phyloP scores from a whole-genome alignment of 805 yeast genomes.

The Candida namnaoensis region DNA sequence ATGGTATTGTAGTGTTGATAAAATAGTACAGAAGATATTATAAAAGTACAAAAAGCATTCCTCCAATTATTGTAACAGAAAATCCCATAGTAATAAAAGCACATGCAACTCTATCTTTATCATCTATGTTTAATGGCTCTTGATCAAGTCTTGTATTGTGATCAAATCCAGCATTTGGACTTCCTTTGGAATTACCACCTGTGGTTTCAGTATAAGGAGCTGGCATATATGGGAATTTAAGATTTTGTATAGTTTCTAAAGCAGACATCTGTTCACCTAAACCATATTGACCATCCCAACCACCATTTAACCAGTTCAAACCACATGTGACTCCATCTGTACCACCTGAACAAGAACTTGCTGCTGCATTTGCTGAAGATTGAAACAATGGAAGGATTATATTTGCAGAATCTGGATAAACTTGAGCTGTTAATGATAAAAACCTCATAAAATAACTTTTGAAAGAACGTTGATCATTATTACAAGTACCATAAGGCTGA shows the following conservation, averaged over 20 bases:
- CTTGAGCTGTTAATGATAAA: conserved; percentile 62
- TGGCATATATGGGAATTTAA: conserved; percentile 25
- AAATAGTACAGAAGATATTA: too few species aligned
- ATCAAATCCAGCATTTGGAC: conserved; percentile 60
- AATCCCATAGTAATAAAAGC: conserved; percentile 48
- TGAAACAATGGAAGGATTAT: conserved; percentile 25
- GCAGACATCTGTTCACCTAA: conserved; percentile 91
- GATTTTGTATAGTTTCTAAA: conserved; percentile 48
- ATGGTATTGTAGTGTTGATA: too few species aligned
- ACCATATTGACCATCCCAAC: conserved; percentile 72
- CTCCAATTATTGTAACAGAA: too few species aligned
- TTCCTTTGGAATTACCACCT: conserved; percentile 69
- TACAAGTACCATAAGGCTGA: conserved; percentile 53
- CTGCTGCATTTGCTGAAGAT: conserved; percentile 63
- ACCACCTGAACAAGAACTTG: conserved; percentile 82
- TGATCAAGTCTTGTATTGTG: conserved; percentile 23
- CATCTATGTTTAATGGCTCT: conserved; percentile 33
- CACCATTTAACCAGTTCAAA: conserved; percentile 56
- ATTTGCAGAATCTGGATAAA: conserved; percentile 47
- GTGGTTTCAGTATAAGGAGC: conserved; percentile 53
- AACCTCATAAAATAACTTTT: conserved; percentile 75
- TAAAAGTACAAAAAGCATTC: too few species aligned
- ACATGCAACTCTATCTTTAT: conserved; percentile 62
- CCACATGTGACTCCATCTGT: conserved; percentile 87
- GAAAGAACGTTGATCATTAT: conserved; percentile 87